Conservation (phyloP, 139 green algal species). For the Gonium pectorale region DNA sequence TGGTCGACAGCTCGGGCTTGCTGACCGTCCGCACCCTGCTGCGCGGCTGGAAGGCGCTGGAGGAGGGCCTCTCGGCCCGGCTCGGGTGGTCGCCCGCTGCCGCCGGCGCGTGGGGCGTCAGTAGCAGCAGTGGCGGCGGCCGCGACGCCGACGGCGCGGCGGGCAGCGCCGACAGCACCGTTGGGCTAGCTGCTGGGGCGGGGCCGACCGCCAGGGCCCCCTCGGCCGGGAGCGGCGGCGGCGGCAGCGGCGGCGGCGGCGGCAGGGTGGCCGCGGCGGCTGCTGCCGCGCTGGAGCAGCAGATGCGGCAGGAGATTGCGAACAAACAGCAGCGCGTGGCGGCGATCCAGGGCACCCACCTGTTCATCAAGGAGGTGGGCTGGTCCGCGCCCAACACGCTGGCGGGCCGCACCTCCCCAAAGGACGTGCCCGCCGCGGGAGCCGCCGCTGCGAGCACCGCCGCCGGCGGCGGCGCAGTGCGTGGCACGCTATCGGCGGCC, state of each 20-base stretch:
- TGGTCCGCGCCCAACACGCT: slow-evolving; percentile 22
- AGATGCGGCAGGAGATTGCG: slow-evolving; percentile 26
- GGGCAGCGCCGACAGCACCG: neutral
- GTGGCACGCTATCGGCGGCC: neutral
- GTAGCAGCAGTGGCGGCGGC: neutral
- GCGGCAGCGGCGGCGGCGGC: neutral
- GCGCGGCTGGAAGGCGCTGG: slow-evolving; percentile 18
- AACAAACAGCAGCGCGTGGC: slow-evolving; percentile 36
- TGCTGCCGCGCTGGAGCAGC: neutral
- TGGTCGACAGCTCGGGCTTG: slow-evolving; percentile 2
- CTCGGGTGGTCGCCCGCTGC: slow-evolving; percentile 24
- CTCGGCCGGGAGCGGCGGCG: neutral
- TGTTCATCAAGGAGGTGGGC: slow-evolving; percentile 45
- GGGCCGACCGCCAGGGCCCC: neutral
- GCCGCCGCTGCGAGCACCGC: too few species aligned
- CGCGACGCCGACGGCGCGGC: neutral
- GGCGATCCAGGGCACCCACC: slow-evolving; percentile 16
- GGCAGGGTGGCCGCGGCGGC: neutral
- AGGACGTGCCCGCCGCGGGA: neutral
- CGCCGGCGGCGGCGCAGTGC: neutral
- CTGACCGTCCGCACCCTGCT: slow-evolving; percentile 30
- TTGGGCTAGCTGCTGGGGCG: neutral
- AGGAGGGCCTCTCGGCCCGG: neutral
- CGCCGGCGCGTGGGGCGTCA: neutral
- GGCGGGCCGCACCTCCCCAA: neutral